Percentiles rank a stretch among this genome's conserved stretches.
Evolutionary conservation across 1,139 yeast species (phyloP).

Genomic region (Scheffersomyces insectosa): DNA sequence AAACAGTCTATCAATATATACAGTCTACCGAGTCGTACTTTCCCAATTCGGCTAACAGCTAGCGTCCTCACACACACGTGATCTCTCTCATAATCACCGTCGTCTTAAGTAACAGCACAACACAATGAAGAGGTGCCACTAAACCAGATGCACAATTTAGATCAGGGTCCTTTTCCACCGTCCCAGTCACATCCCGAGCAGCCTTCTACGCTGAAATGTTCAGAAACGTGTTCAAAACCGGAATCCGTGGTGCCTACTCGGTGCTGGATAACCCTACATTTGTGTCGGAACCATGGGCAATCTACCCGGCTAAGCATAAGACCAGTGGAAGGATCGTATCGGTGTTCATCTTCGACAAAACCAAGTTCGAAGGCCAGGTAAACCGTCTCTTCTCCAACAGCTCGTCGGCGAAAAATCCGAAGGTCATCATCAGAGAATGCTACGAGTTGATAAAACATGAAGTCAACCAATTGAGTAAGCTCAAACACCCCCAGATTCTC

Average conservation of each 20-base stretch:
- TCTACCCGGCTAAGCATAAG: constrained; percentile 74
- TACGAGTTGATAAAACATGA: constrained; percentile 47
- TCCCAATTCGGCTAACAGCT: too few relatives aligned
- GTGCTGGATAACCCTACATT: constrained; percentile 76
- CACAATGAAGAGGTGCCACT: too few relatives aligned
- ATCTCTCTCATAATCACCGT: too few relatives aligned
- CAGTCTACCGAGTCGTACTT: too few relatives aligned
- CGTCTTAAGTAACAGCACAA: too few relatives aligned
- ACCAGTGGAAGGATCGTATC: constrained; percentile 62
- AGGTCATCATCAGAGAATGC: constrained; percentile 37
- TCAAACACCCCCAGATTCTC: constrained; percentile 85
- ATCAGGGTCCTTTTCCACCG: too few relatives aligned
- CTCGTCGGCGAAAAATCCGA: constrained; percentile 35
- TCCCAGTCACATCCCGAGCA: too few relatives aligned
- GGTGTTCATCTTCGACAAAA: constrained; percentile 86
- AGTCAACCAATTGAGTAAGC: constrained; percentile 69
- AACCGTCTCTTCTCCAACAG: constrained; percentile 51
- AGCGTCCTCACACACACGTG: too few relatives aligned
- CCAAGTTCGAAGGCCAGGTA: constrained; percentile 63
- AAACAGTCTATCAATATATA: too few relatives aligned
- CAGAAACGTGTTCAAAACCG: constrained; percentile 51
- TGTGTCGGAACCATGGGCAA: constrained; percentile 79
- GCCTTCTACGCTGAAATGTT: constrained; percentile 22
- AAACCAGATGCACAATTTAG: too few relatives aligned
- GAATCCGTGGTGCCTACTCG: constrained; percentile 72